Evolutionary conservation across 352 stramenopile species (phyloP).

Genomic region (Sclerospora graminicola): DNA sequence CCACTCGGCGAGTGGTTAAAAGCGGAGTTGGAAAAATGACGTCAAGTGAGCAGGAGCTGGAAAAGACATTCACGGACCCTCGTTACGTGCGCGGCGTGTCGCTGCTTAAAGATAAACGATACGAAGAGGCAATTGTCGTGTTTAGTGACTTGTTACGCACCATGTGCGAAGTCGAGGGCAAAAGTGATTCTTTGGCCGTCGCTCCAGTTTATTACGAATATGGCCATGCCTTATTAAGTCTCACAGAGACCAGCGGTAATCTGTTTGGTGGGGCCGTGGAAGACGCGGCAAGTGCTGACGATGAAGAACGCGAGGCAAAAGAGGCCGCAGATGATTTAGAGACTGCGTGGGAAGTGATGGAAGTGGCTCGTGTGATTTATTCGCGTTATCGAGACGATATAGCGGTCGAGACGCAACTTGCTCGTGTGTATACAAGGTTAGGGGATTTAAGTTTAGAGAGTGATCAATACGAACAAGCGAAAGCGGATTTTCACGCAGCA

Average conservation of each 20-base stretch:
- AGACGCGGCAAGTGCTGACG: conserved; percentile 2
- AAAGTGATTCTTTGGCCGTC: conserved; percentile 49
- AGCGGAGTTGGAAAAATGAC: too few relatives aligned
- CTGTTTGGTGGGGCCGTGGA: conserved; percentile 41
- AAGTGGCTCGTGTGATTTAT: conserved; percentile 77
- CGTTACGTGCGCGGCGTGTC: conserved; percentile 58
- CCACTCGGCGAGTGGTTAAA: too few relatives aligned
- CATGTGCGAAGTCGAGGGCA: conserved; percentile 69
- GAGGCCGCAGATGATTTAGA: conserved; percentile 64
- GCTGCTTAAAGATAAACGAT: conserved; percentile 71
- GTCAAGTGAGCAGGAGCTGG: conserved; percentile 17
- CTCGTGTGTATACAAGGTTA: conserved; percentile 68
- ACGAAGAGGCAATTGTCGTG: conserved; percentile 66
- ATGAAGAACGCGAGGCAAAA: conserved; percentile 45
- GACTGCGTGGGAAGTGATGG: conserved; percentile 81
- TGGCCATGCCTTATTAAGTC: conserved; percentile 63
- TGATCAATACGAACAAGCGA: conserved; percentile 68
- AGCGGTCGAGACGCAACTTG: conserved; percentile 66
- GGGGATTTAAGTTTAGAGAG: conserved; percentile 76
- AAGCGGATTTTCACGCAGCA: conserved; percentile 70
- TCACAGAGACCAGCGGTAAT: conserved; percentile 54
- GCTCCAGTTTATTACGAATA: conserved; percentile 81
- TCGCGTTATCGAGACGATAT: conserved; percentile 54
- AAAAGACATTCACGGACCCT: conserved; percentile 58
- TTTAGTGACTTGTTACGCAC: conserved; percentile 73